These are phyloP conservation scores for Lodderomyces jiufengensis DNA, from an alignment of 1,139 yeast genomes.

Conservation along the genomic window DNA sequence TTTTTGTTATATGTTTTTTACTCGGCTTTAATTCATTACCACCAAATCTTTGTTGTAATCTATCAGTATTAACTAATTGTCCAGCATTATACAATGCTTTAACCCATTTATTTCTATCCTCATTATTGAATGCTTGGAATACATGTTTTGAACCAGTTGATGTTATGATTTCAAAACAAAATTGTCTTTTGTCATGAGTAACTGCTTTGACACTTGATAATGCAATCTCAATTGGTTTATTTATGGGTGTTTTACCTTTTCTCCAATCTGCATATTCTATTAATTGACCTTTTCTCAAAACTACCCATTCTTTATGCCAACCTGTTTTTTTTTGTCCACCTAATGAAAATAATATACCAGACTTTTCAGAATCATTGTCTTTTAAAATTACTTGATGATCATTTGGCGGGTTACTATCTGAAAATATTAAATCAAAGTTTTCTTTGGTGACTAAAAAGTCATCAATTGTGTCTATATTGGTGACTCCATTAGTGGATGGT, in stretches of 20 bases:
- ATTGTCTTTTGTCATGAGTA: constrained; percentile 44
- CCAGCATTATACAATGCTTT: constrained; percentile 52
- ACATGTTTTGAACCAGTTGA: constrained; percentile 66
- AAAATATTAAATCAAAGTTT: constrained; percentile 33
- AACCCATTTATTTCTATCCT: constrained; percentile 71
- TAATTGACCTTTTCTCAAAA: constrained; percentile 60
- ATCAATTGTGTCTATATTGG: constrained; percentile 14
- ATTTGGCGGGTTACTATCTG: constrained; percentile 13
- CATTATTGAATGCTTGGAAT: constrained; percentile 73
- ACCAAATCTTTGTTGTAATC: constrained; percentile 16
- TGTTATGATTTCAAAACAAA: constrained; percentile 76
- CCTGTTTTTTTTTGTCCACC: constrained; percentile 75
- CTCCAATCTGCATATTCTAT: constrained; percentile 83
- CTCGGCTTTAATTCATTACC: constrained; percentile 9
- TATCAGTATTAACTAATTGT: constrained; percentile 32
- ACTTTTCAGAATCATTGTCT: constrained; percentile 27
- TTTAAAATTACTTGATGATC: constrained; percentile 1
- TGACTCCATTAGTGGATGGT: not conserved
- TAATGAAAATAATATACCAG: constrained; percentile 63
- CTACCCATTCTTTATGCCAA: constrained; percentile 94
- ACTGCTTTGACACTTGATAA: constrained; percentile 63
- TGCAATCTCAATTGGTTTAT: constrained; percentile 70
- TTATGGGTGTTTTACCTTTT: constrained; percentile 60
- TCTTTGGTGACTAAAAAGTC: constrained; percentile 23
- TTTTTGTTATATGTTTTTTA: constrained; percentile 12